Conservation (phyloP, 1,284 basidiomycete genomes). For the Malassezia cuniculi region DNA sequence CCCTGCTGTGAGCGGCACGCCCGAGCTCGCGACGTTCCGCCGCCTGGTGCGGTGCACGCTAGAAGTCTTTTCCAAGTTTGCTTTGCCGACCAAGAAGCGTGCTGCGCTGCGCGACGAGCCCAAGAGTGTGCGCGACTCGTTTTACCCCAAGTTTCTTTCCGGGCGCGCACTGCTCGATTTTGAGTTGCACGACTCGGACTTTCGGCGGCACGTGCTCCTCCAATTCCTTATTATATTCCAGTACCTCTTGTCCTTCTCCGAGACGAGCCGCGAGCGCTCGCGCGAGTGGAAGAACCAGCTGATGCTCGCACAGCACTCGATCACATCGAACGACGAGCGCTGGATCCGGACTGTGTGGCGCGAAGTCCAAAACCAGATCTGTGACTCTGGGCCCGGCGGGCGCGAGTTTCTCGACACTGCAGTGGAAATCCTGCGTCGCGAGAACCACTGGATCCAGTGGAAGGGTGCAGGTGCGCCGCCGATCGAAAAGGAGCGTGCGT, state of each 20-base stretch:
- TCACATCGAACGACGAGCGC: conserved; percentile 27
- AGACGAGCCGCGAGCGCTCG: conserved; percentile 56
- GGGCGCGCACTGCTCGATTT: conserved; percentile 70
- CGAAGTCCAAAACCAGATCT: conserved; percentile 24
- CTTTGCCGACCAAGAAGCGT: too few relatives aligned
- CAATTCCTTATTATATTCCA: conserved; percentile 70
- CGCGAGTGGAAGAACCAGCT: conserved; percentile 45
- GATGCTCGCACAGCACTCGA: conserved; percentile 19
- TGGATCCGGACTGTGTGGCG: conserved; percentile 37
- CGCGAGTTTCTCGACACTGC: conserved; percentile 25
- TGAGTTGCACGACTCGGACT: conserved; percentile 71
- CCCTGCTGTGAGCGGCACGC: too few relatives aligned
- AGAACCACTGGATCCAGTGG: conserved; percentile 37
- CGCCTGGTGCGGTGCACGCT: conserved; percentile 1
- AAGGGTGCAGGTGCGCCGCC: conserved; percentile 35
- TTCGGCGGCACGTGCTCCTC: conserved; percentile 78
- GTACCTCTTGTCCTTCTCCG: conserved; percentile 65
- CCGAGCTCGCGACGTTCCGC: conserved; percentile 7
- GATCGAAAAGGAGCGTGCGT: conserved; percentile 24
- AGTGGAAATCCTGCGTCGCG: conserved; percentile 24
- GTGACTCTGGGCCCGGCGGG: conserved; percentile 30
- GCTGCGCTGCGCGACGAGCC: too few relatives aligned
- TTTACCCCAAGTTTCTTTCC: conserved; percentile 81
- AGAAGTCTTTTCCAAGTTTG: conserved; percentile 1
- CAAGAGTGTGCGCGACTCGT: conserved; percentile 56